Conservation (phyloP, 169 alveolate genomes). For the Besnoitia besnoiti region DNA sequence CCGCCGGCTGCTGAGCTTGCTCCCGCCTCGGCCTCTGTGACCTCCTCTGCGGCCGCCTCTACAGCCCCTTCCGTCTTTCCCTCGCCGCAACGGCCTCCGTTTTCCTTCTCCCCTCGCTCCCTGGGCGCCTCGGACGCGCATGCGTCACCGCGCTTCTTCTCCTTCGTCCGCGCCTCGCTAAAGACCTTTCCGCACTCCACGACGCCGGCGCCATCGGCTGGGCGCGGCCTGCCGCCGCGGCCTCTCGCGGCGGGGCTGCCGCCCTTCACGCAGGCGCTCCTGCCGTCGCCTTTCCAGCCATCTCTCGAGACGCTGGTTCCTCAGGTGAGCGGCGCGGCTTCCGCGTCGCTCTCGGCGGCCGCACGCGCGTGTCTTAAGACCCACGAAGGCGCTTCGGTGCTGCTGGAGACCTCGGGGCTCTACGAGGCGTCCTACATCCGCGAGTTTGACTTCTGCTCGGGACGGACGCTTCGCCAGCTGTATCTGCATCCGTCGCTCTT, state of each 20-base stretch:
- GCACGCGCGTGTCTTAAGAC: background rate
- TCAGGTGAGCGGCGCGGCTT: background rate
- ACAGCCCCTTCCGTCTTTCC: background rate
- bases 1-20: background rate
- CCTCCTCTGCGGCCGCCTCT: background rate
- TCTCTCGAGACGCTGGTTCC: background rate
- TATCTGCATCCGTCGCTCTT: slow-evolving; percentile 19
- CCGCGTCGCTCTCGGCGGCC: background rate
- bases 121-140: background rate
- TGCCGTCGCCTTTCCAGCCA: slow-evolving; percentile 24
- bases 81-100: no score
- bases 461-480: background rate
- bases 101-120: background rate
- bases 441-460: slow-evolving; percentile 34
- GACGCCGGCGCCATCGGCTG: background rate
- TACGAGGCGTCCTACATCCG: slow-evolving; percentile 7
- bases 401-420: slow-evolving; percentile 21
- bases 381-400: background rate
- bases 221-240: background rate
- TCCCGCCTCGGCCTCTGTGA: background rate
- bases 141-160: background rate
- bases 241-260: background rate
- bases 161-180: background rate
- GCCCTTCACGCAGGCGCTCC: slow-evolving; percentile 31
- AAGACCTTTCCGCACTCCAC: background rate